A percentile compares a stretch with the other conserved stretches of the same genome.
phyloP scores from a whole-genome alignment of 805 yeast genomes.

The Saccharomycopsis microspora region DNA sequence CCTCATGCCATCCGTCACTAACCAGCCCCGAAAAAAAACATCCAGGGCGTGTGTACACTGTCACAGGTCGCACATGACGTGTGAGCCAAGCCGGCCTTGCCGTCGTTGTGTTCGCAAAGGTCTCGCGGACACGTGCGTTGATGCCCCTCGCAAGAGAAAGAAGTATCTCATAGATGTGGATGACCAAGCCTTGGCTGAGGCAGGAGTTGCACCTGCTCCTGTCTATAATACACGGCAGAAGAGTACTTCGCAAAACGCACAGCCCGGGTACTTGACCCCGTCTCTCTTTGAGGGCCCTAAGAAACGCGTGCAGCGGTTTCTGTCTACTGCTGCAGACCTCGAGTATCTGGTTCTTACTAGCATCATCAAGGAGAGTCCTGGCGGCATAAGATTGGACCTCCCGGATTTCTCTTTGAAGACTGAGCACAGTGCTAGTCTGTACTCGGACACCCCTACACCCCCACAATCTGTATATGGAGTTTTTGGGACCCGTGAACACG shows the following conservation, averaged over 20 bases:
- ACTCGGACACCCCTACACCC: slow-evolving; percentile 10
- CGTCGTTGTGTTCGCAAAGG: slow-evolving; percentile 65
- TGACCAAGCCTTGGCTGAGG: slow-evolving; percentile 16
- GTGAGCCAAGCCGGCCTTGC: slow-evolving; percentile 79
- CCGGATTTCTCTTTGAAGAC: neutral
- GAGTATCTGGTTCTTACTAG: slow-evolving; percentile 62
- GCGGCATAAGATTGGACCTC: neutral
- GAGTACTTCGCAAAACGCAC: neutral
- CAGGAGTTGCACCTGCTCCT: neutral
- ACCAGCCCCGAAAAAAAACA: slow-evolving; percentile 39
- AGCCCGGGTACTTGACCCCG: neutral
- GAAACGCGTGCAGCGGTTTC: slow-evolving; percentile 29
- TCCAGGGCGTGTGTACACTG: slow-evolving; percentile 86
- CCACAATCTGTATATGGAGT: neutral
- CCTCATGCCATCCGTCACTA: too few species aligned
- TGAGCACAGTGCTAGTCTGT: neutral
- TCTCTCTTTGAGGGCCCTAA: neutral
- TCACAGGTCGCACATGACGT: slow-evolving; percentile 83
- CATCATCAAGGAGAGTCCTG: slow-evolving; percentile 37
- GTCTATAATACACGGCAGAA: neutral
- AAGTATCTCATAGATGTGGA: slow-evolving; percentile 66
- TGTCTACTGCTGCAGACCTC: slow-evolving; percentile 61
- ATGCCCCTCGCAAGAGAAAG: slow-evolving; percentile 80
- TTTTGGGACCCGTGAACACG: too few species aligned
- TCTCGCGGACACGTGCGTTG: slow-evolving; percentile 58